Evolutionary conservation across 805 yeast genomes (phyloP).

Genomic region (Kodamaea fukazawae): DNA sequence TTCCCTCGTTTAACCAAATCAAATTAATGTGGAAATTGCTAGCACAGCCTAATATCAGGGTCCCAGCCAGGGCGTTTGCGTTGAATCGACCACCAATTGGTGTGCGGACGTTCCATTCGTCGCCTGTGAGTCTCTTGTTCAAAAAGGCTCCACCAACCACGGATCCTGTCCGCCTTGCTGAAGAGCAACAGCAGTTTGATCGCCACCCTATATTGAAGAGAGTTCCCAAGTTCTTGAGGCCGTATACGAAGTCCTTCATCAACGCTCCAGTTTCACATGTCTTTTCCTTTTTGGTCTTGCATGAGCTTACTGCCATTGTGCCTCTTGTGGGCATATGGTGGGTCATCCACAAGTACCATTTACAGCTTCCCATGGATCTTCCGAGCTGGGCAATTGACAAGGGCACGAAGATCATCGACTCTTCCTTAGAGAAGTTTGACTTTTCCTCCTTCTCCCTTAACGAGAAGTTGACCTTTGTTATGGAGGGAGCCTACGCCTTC

Average conservation of each 20-base stretch:
- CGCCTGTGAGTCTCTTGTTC: neutral
- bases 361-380: conserved; percentile 50
- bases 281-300: conserved; percentile 63
- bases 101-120: neutral
- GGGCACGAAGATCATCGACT: conserved; percentile 58
- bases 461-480: conserved; percentile 52
- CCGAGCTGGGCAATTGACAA: conserved; percentile 61
- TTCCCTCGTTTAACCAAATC: conserved; percentile 4
- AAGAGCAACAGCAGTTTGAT: conserved; percentile 2
- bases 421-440: conserved; percentile 41
- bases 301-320: conserved; percentile 70
- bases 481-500: conserved; percentile 76
- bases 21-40: conserved; percentile 2
- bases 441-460: conserved; percentile 37
- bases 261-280: conserved; percentile 60
- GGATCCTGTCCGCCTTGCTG: neutral
- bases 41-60: neutral
- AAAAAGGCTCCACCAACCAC: neutral
- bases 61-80: too few relatives aligned
- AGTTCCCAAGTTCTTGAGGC: conserved; percentile 50
- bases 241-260: conserved; percentile 48
- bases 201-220: conserved; percentile 29
- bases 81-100: too few relatives aligned
- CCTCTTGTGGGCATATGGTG: conserved; percentile 73
- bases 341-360: conserved; percentile 51